Evolutionary conservation across 1,139 yeast species (phyloP), one percentile per base, ranked within the genome.

Genomic region (Candida albicans): DNA sequence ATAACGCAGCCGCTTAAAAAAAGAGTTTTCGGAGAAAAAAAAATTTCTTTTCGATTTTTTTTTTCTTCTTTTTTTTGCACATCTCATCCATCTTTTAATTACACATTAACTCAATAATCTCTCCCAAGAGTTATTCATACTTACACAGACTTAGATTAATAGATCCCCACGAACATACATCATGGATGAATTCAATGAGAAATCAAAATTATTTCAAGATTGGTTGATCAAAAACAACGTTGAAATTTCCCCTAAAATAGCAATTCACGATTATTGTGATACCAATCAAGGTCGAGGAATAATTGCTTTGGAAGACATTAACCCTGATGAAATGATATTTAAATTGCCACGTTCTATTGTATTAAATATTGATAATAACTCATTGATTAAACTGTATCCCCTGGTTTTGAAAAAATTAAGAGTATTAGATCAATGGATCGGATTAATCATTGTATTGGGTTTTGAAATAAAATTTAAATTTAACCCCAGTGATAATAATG

Each of bases 221-320:
- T 87, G 96, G 96, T 66, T 88, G 29, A 46, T 53, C 8, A 48
- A 50, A 0, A 64, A 70, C 4, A 79, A 75, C 1, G 76, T 77
- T 10, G 57, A 53, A 13, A 62, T 87, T 4, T 77, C 87, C 1
- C 68, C 79, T 2, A 82, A 84, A 48, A 66, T 89, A 9, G 55
- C 62, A 15, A 68, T 91, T 7, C 73, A 68, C 2, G 96, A 91
- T 61, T 70, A 79, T 39, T 69, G 96, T 39, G 45, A 53, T 1
- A 52, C 59, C 10, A 67, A 75, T 38, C 90, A 87, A 61, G 98
- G 98, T 12, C 74, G 97, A 33, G 96, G 95, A 7, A 62, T 93
- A 10, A 61, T 84, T 8, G 95, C 97, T 0, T 48, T 56, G 1
- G 77, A 77, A 29, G 82, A 82, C 52, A 85, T 91, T 25, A 54